These are phyloP conservation scores for Sphagnum magellanicum DNA, from an alignment of 228 moss, liverwort and hornwort species.

Conservation along the genomic window DNA sequence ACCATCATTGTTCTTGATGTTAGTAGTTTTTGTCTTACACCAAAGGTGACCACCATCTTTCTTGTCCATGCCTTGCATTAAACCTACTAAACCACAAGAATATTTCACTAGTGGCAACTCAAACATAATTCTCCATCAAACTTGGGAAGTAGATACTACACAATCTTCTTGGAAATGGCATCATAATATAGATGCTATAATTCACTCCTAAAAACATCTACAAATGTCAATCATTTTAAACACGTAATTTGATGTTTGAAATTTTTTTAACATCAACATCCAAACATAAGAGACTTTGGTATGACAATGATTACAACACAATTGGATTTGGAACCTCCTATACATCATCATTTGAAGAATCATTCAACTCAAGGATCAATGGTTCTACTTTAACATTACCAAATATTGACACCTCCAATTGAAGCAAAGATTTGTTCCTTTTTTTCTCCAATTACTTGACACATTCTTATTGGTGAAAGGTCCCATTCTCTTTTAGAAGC, in stretches of 20 bases:
- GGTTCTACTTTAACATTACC: not conserved
- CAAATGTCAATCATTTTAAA: not conserved
- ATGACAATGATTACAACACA: not conserved
- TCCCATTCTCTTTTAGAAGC: not conserved
- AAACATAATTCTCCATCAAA: slow-evolving; percentile 1
- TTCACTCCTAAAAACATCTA: not conserved
- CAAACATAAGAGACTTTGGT: not conserved
- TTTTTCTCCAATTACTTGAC: not conserved
- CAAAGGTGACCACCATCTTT: not conserved
- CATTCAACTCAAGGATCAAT: not conserved
- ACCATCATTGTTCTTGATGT: not conserved
- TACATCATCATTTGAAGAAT: not conserved
- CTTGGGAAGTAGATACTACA: not conserved
- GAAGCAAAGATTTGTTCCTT: not conserved
- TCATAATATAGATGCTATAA: not conserved
- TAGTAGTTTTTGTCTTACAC: not conserved
- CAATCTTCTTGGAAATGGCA: not conserved
- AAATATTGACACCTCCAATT: not conserved
- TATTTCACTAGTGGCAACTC: not conserved
- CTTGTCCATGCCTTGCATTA: not conserved
- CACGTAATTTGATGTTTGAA: not conserved
- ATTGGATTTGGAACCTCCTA: no score
- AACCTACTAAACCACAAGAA: not conserved
- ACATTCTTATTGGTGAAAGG: not conserved
- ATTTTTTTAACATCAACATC: not conserved